phyloP scores from a whole-genome alignment of 2,329 filamentous ascomycete species.

The Davidsoniella australis region DNA sequence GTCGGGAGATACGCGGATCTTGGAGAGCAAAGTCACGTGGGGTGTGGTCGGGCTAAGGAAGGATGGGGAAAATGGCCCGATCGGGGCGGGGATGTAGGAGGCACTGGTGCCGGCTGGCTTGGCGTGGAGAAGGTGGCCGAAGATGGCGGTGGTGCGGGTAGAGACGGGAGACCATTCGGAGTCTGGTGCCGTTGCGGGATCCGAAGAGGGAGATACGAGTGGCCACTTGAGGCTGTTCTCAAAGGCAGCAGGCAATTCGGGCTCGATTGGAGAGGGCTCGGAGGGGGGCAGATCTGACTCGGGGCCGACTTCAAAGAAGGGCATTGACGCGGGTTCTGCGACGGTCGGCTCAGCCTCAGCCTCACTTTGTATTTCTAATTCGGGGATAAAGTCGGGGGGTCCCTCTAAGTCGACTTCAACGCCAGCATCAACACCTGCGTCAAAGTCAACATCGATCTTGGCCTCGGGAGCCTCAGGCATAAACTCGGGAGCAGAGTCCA shows the following conservation, averaged over 20 bases:
- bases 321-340: too few species aligned
- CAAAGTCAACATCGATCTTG: neutral
- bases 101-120: conserved; percentile 12
- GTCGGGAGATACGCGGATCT: conserved; percentile 21
- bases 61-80: neutral
- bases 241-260: neutral
- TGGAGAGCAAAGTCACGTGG: conserved; percentile 28
- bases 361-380: too few species aligned
- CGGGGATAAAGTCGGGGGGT: too few species aligned
- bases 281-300: neutral
- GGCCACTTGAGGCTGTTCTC: conserved; percentile 10
- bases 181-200: neutral
- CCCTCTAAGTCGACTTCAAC: neutral
- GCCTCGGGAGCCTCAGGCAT: neutral
- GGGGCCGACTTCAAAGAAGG: neutral
- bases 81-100: neutral
- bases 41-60: conserved; percentile 30
- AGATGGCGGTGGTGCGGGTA: conserved; percentile 24
- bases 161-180: conserved; percentile 9
- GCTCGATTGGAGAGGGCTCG: neutral
- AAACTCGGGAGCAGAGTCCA: neutral
- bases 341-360: too few species aligned
- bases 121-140: conserved; percentile 33
- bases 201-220: neutral
- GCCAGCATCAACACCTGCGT: neutral